These are phyloP conservation scores for Aspergillus sp. DNA, from an alignment of 2,329 filamentous ascomycete genomes.

Conservation along the genomic window DNA sequence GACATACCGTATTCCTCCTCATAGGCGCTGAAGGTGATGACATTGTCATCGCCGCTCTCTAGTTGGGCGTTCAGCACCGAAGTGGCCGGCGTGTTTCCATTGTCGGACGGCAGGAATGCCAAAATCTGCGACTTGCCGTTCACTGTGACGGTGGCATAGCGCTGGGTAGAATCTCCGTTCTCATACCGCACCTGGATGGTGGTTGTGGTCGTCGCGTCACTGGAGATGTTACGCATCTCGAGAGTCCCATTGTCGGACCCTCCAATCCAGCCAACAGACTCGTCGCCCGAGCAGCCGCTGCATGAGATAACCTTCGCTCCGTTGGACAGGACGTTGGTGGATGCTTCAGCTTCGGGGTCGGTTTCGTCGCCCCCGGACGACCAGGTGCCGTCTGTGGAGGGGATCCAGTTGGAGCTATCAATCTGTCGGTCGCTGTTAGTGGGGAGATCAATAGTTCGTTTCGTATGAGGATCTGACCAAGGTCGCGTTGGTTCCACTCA, in stretches of 20 bases:
- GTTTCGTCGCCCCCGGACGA: background rate
- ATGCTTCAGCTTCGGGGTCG: slow-evolving; percentile 2
- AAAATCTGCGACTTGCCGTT: slow-evolving; percentile 56
- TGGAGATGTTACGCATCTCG: slow-evolving; percentile 51
- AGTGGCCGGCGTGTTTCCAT: background rate
- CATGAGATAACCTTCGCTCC: slow-evolving; percentile 53
- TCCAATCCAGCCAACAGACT: slow-evolving; percentile 58
- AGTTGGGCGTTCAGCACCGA: slow-evolving; percentile 4
- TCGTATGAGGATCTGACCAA: background rate
- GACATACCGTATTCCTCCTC: slow-evolving; percentile 3
- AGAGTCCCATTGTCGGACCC: slow-evolving; percentile 51
- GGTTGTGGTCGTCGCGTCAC: slow-evolving; percentile 47
- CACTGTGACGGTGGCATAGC: slow-evolving; percentile 58
- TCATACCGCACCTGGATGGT: slow-evolving; percentile 59
- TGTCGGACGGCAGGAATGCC: slow-evolving; percentile 52
- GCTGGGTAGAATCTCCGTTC: slow-evolving; percentile 57
- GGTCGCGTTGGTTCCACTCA: slow-evolving; percentile 10
- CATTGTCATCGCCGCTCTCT: background rate
- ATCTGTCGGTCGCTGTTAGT: background rate
- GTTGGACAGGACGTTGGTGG: slow-evolving; percentile 38
- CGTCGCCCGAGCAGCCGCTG: slow-evolving; percentile 52
- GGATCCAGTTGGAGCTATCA: slow-evolving; percentile 9
- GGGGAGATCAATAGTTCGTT: accelerated
- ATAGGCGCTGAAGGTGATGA: slow-evolving; percentile 1
- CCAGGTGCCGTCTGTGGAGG: slow-evolving; percentile 11